These are phyloP conservation scores for Ogataea nonfermentans DNA, from an alignment of 805 yeast genomes.

Conservation along the genomic window DNA sequence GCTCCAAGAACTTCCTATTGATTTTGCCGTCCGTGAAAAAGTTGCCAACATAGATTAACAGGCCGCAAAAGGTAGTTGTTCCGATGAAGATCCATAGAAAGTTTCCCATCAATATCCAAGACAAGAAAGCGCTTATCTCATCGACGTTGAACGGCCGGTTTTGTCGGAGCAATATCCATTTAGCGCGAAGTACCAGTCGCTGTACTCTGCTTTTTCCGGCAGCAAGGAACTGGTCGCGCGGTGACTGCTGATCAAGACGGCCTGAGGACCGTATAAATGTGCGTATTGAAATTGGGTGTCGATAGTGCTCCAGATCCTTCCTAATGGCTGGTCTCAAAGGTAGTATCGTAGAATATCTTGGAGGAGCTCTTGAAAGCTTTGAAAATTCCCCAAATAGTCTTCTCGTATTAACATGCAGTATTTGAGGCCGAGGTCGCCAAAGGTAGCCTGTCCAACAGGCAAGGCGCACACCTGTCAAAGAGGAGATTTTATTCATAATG, in stretches of 20 bases:
- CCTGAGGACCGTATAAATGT: background rate
- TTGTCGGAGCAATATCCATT: conserved; percentile 49
- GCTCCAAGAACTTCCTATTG: conserved; percentile 27
- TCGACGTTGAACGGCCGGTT: conserved; percentile 48
- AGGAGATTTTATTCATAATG: conserved; percentile 6
- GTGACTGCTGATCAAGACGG: background rate
- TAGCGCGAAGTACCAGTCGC: conserved; percentile 24
- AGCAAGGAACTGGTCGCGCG: conserved; percentile 20
- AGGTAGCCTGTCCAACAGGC: conserved; percentile 6
- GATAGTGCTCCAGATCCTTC: background rate
- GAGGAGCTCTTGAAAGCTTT: too few species aligned
- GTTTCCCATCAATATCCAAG: conserved; percentile 59
- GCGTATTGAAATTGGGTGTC: background rate
- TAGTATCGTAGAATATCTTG: background rate
- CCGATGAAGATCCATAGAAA: conserved; percentile 54
- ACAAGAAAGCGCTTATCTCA: conserved; percentile 52
- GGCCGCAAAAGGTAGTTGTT: conserved; percentile 54
- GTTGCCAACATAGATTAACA: conserved; percentile 44
- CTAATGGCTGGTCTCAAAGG: background rate
- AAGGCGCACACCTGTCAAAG: conserved; percentile 12
- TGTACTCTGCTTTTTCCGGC: conserved; percentile 15
- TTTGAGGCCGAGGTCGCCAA: background rate
- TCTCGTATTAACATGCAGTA: background rate
- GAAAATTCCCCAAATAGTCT: background rate
- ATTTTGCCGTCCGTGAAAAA: conserved; percentile 29